Conservation (phyloP, 1,284 basidiomycete genomes). For the Irpex rosettiformis region DNA sequence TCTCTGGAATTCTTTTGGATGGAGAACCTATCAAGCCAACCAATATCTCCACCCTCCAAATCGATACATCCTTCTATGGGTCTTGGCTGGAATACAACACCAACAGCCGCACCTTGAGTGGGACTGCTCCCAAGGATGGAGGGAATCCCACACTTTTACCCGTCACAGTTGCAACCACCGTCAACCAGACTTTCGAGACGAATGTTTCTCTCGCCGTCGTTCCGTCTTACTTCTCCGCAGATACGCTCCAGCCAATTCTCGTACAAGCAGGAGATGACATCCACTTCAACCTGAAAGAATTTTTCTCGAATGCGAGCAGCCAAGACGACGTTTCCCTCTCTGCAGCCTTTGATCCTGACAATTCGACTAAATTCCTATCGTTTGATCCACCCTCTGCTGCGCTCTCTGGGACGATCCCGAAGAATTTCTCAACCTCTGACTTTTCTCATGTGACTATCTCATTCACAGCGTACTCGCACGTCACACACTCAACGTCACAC, state of each 20-base stretch:
- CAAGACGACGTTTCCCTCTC: constrained; percentile 46
- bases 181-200: constrained; percentile 65
- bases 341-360: constrained; percentile 46
- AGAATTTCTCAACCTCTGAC: constrained; percentile 24
- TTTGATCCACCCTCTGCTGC: constrained; percentile 44
- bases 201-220: constrained; percentile 62
- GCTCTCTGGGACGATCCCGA: constrained; percentile 56
- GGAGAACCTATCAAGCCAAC: constrained; percentile 47
- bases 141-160: constrained; percentile 46
- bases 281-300: constrained; percentile 45
- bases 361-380: constrained; percentile 41
- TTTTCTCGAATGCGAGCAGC: constrained; percentile 45
- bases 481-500: constrained; percentile 71
- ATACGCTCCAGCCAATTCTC: constrained; percentile 52
- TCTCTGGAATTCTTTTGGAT: constrained; percentile 60
- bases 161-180: constrained; percentile 54
- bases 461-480: constrained; percentile 61
- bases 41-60: constrained; percentile 47
- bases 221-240: constrained; percentile 64
- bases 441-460: constrained; percentile 42
- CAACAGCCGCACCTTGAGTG: constrained; percentile 53
- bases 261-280: constrained; percentile 43
- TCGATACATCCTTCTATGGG: constrained; percentile 54
- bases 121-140: constrained; percentile 46
- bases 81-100: constrained; percentile 68